These are phyloP conservation scores for Aspergillus cavernicola DNA, from an alignment of 495 filamentous ascomycete species.

Conservation along the genomic window DNA sequence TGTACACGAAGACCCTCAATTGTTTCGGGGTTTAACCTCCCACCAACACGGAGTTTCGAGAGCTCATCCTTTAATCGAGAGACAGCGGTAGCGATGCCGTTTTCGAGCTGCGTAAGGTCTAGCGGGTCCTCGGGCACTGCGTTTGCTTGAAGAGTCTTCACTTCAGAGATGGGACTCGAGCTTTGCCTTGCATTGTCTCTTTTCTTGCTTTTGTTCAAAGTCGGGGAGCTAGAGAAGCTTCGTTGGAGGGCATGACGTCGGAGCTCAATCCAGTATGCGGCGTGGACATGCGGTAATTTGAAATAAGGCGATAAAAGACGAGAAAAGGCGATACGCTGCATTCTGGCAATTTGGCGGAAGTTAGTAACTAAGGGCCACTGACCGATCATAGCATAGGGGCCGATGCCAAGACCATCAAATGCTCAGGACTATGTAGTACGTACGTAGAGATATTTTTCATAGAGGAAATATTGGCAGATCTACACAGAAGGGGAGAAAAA, in stretches of 20 bases:
- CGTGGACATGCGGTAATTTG: not conserved
- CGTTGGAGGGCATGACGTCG: not conserved
- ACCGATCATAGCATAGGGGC: not conserved
- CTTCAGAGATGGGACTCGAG: slow-evolving; percentile 12
- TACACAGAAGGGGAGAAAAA: not conserved
- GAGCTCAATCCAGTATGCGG: not conserved
- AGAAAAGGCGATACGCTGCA: not conserved
- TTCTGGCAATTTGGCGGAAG: not conserved
- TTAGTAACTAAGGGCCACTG: not conserved
- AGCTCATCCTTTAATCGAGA: slow-evolving; percentile 59
- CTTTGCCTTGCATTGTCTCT: slow-evolving; percentile 33
- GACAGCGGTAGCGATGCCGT: slow-evolving; percentile 53
- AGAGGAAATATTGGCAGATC: not conserved
- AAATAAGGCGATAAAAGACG: not conserved
- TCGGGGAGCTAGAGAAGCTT: slow-evolving; percentile 25
- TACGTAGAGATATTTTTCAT: no score
- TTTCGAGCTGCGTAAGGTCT: slow-evolving; percentile 62
- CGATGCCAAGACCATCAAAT: not conserved
- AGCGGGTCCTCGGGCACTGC: slow-evolving; percentile 51
- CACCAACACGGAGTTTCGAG: slow-evolving; percentile 60
- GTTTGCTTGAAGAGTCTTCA: slow-evolving; percentile 14
- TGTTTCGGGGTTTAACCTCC: slow-evolving; percentile 63
- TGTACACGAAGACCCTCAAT: slow-evolving; percentile 64
- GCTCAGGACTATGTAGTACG: no score
- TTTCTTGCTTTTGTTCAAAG: slow-evolving; percentile 38